A percentile compares a stretch with the other conserved stretches of the same genome.
phyloP scores from a whole-genome alignment of 306 rosid genomes.

The Crataegus laevigata region DNA sequence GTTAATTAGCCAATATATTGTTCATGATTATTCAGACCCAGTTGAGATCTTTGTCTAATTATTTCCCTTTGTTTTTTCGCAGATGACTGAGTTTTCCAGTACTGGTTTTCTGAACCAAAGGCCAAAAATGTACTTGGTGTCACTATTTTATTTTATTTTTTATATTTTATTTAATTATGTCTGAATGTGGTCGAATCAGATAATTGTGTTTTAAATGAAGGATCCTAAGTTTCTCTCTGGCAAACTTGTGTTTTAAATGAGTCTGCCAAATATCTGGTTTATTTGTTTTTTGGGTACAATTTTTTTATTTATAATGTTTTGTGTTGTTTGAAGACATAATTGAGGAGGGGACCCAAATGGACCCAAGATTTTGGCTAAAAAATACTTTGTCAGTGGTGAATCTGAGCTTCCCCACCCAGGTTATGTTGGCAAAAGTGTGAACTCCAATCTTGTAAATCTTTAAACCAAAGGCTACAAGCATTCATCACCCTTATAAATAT shows the following conservation, averaged over 20 bases:
- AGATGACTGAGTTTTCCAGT: constrained; percentile 49
- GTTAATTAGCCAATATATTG: not conserved
- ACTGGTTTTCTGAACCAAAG: constrained; percentile 32
- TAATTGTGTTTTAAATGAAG: constrained; percentile 40
- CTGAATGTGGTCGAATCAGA: constrained; percentile 16
- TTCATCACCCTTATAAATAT: not conserved
- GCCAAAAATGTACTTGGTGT: constrained; percentile 43
- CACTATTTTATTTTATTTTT: not conserved
- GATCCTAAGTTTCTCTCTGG: constrained; percentile 38
- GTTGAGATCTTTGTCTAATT: not conserved
- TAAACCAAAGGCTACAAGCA: not conserved
- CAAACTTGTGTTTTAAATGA: constrained; percentile 14
- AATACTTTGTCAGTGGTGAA: constrained; percentile 21
- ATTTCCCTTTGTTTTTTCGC: constrained; percentile 28
- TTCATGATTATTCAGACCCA: not conserved
- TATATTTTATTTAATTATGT: not conserved
- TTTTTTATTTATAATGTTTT: constrained; percentile 5
- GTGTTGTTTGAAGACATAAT: constrained; percentile 10
- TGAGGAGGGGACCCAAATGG: constrained; percentile 28
- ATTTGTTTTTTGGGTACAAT: constrained; percentile 6
- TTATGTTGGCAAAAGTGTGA: constrained; percentile 1
- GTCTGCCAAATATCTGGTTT: constrained; percentile 6
- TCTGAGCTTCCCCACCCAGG: constrained; percentile 3
- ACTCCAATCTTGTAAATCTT: not conserved
- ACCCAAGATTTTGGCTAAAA: constrained; percentile 20